Evolutionary conservation across 1,284 basidiomycete species (phyloP).

Genomic region (Mycena citricolor): DNA sequence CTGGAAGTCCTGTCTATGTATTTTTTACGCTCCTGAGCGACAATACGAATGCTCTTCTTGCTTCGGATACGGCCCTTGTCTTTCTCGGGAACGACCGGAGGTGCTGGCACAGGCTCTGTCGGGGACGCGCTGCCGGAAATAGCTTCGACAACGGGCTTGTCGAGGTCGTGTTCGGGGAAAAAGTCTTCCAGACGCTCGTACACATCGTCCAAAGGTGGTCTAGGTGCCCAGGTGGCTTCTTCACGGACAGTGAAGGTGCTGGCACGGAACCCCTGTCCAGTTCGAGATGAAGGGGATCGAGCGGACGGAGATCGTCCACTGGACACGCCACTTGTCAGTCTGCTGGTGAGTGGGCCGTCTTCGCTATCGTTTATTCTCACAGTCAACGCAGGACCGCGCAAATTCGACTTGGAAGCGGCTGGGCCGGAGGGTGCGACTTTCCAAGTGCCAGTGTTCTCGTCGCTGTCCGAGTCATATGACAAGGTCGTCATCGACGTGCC

Average conservation of each 20-base stretch:
- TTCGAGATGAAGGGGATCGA: background rate
- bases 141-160: slow-evolving; percentile 92
- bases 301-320: no score
- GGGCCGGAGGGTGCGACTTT: slow-evolving; percentile 32
- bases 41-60: slow-evolving; percentile 91
- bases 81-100: slow-evolving; percentile 35
- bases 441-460: slow-evolving; percentile 38
- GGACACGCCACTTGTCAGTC: slow-evolving; percentile 21
- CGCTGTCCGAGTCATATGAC: slow-evolving; percentile 47
- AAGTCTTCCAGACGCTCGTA: slow-evolving; percentile 93
- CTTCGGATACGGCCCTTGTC: slow-evolving; percentile 46
- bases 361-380: slow-evolving; percentile 38
- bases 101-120: slow-evolving; percentile 46
- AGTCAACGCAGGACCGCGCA: slow-evolving; percentile 41
- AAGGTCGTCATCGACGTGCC: slow-evolving; percentile 27
- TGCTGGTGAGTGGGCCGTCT: slow-evolving; percentile 16
- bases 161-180: slow-evolving; percentile 96
- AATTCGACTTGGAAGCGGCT: slow-evolving; percentile 30
- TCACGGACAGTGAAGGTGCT: slow-evolving; percentile 62
- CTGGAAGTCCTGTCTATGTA: slow-evolving; percentile 61
- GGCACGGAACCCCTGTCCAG: slow-evolving; percentile 36
- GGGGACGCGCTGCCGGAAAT: slow-evolving; percentile 77
- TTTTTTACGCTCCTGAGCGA: slow-evolving; percentile 81
- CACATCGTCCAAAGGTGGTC: slow-evolving; percentile 92
- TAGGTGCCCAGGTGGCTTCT: slow-evolving; percentile 76